Base-by-base conservation (phyloP, 208 protist genomes). In the Novymonas esmeraldas region DNA sequence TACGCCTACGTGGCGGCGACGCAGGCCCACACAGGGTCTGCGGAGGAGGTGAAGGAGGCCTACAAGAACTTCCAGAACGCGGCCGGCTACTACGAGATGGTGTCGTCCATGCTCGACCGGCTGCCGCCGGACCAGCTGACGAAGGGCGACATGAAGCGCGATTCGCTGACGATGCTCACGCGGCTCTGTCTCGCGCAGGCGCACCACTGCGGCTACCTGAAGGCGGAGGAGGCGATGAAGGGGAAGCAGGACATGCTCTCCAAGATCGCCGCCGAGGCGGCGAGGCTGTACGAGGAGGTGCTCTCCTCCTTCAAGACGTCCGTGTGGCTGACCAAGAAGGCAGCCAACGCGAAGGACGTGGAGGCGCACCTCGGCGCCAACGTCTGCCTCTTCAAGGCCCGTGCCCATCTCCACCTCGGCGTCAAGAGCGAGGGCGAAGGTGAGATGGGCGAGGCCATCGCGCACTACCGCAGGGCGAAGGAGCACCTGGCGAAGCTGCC, bases 121-220 rank as follows among this genome's bases (percentile, higher is more conserved):
- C 73, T 92, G 9, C 83, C 87, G 22, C 51, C 90, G 2, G 85
- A 92, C 36, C 76, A 88, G 62, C 69, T 79, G 16, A 76, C 57
- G 2, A 83, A 87, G 64, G 74, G 77, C 22, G 90, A 95, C 66
- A 73, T 95, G 48, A 79, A 79, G 62, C 57, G 51, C 6, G 76
- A 85, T 20, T 92, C 87, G 20, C 67, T 95, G 14, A 57, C 26
- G 11, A 72, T 93, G 45, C 65, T 94, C 33, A 73, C 65, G 1
- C 64, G 70, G 28, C 62, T 93, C 26, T 85, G 72, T 73, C 66
- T 91, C 29, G 79, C 84, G 0, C 73, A 91, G 70, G 82, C 90
- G 3, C 88, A 93, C 76, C 90, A 94, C 73, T 86, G 81, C 60
- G 87, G 77, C 29, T 95, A 95, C 67, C 70, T 94, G 38, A 92